These are phyloP conservation scores for Parvularia atlantis DNA, from an alignment of 78 protist genomes.

Conservation along the genomic window DNA sequence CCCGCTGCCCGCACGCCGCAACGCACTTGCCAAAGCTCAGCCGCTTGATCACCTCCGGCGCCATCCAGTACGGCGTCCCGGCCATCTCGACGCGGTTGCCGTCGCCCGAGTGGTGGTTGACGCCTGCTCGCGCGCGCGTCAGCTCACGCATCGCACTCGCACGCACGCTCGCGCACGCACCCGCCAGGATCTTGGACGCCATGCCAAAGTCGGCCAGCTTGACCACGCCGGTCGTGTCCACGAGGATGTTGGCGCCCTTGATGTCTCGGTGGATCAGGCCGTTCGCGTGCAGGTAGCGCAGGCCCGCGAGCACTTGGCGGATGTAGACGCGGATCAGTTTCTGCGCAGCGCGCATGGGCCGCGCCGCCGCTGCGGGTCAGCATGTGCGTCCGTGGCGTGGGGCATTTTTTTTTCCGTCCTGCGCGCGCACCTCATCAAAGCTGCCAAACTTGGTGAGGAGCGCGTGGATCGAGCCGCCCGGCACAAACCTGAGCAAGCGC, in stretches of 20 bases:
- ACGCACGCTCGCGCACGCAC: too few relatives aligned
- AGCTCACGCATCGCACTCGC: too few relatives aligned
- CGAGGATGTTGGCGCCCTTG: conserved; percentile 19
- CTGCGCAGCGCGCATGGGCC: too few relatives aligned
- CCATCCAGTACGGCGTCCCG: conserved; percentile 49
- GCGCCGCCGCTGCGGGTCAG: too few relatives aligned
- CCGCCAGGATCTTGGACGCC: too few relatives aligned
- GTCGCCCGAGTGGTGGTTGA: too few relatives aligned
- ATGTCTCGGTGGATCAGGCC: conserved; percentile 26
- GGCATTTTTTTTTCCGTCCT: too few relatives aligned
- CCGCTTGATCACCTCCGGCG: conserved; percentile 40
- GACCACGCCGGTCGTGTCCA: background rate
- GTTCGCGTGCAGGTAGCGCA: conserved; percentile 18
- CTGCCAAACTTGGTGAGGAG: conserved; percentile 12
- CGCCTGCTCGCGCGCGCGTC: too few relatives aligned
- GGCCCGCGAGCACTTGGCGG: conserved; percentile 6
- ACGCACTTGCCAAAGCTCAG: background rate
- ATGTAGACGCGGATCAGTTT: background rate
- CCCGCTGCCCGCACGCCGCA: too few relatives aligned
- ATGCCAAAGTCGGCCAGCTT: conserved; percentile 28
- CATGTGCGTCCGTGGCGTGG: too few relatives aligned
- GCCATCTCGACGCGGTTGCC: background rate
- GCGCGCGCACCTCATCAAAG: background rate
- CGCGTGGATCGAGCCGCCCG: conserved; percentile 23
- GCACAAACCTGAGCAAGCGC: too few relatives aligned